Evolutionary conservation across 257 asterid genomes (phyloP), one percentile per base, ranked within the genome.

Genomic region (Solanum tacnaense): DNA sequence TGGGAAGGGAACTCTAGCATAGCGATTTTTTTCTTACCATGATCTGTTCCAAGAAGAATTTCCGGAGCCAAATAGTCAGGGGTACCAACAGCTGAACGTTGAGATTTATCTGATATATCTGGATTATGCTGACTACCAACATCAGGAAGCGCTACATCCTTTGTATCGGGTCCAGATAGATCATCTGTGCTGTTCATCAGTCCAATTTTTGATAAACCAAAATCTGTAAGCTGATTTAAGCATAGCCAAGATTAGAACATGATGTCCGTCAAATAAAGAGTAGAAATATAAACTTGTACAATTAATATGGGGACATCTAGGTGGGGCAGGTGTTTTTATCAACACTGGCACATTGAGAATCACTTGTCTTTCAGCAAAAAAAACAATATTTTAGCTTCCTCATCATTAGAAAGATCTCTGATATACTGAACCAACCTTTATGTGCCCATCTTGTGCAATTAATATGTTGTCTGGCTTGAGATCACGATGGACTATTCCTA

Each of bases 51-150:
- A 88, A 97, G 94, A 92, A 97, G 98, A 91, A 97, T 97, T 91
- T 97, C 99, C 52, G 99, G 99, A 15, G 98, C 98, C 95, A 96
- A 94, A 92, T 96, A 96, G 91, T 96, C 99, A 3, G 99, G 99
- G 87, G 99, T 96, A 68, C 99, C 99, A 90, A 95, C 97, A 88
- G 99, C 99, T 88, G 98, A 95, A 86, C 88, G 91, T 82, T 92
- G 94, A 84, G 88, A 27, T 85, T 84, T 88, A 21, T 90, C 93
- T 87, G 68, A 83, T 67, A 86, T 60, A 88, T 94, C 95, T 29
- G 90, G 65, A 89, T 88, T 90, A 85, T 88, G 92, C 92, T 89
- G 93, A 85, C 90, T 88, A 87, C 91, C 90, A 84, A 81, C 71
- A 89, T 93, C 94, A 29, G 89, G 83, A 88, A 89, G 76, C 11